Evolutionary conservation across 1,284 basidiomycete genomes (phyloP), one percentile per base, ranked within the genome.

Genomic region (Lentinula novae-zelandiae): DNA sequence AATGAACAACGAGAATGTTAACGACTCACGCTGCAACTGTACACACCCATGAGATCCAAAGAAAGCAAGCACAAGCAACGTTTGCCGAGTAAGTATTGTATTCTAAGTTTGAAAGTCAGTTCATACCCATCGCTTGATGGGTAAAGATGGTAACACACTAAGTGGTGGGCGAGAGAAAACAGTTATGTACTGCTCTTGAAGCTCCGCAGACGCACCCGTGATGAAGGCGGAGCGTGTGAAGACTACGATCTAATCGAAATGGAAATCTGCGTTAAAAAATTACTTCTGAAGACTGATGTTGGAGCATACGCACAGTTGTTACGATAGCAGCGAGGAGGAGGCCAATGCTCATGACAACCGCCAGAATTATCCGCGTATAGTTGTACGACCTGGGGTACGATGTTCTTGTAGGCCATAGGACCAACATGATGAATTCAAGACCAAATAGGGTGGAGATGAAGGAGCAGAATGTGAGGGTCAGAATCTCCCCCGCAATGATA

Each of bases 341-440:
- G 0, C 70, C 72, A 2, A 66, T 38, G 3, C 68, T 66, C 4
- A 70, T 66, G 1, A 65, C 44, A 6, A 70, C 61, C 2, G 71
- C 69, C 9, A 67, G 22, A 20, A 50, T 44, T 44, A 65, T 62
- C 64, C 67, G 70, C 4, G 65, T 60, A 2, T 42, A 46, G 22
- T 67, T 66, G 55, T 72, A 73, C 72, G 72, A 73, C 27, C 15
- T 33, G 3, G 72, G 71, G 46, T 74, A 75, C 31, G 50, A 55
- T 31, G 68, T 63, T 36, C 49, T 33, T 20, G 61, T 44, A 0
- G 72, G 73, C 67, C 69, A 75, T 57, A 73, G 70, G 0, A 74
- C 52, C 1, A 75, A 66, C 54, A 75, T 70, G 65, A 74, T 73
- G 49, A 71, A 72, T 42, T 75, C 73, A 1, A 71, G 67, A n/a